These are phyloP conservation scores for Geotrichum klebahnii DNA, from an alignment of 1,139 yeast genomes.

Conservation along the genomic window DNA sequence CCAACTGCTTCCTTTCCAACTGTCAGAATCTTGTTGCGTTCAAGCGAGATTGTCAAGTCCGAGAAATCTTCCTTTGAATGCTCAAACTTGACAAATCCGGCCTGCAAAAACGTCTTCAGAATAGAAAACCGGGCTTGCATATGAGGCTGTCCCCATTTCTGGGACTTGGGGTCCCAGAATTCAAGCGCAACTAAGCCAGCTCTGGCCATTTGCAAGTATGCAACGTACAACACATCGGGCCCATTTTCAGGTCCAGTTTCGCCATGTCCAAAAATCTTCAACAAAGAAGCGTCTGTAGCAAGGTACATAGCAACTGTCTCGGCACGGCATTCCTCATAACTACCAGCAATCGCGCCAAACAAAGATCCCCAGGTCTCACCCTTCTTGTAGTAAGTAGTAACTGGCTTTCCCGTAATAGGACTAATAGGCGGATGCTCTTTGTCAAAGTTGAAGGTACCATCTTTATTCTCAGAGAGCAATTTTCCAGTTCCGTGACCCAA, in stretches of 20 bases:
- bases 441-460: slow-evolving; percentile 70
- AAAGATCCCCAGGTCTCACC: slow-evolving; percentile 89
- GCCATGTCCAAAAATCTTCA: slow-evolving; percentile 67
- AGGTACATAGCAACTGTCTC: slow-evolving; percentile 83
- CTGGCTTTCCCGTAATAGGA: slow-evolving; percentile 52
- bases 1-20: slow-evolving; percentile 72
- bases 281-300: slow-evolving; percentile 61
- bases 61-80: slow-evolving; percentile 48
- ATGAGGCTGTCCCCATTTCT: slow-evolving; percentile 94
- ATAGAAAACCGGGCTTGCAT: slow-evolving; percentile 90
- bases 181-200: slow-evolving; percentile 81
- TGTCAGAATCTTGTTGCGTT: slow-evolving; percentile 56
- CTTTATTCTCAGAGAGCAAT: slow-evolving; percentile 59
- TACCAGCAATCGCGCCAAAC: slow-evolving; percentile 76
- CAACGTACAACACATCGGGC: slow-evolving; percentile 59
- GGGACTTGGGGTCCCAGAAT: slow-evolving; percentile 75
- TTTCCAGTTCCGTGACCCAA: slow-evolving; percentile 93
- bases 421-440: slow-evolving; percentile 54
- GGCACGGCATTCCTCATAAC: slow-evolving; percentile 90
- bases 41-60: slow-evolving; percentile 59
- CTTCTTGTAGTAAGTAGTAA: slow-evolving; percentile 63
- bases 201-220: slow-evolving; percentile 77
- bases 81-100: slow-evolving; percentile 55
- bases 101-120: slow-evolving; percentile 66
- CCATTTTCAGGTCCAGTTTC: slow-evolving; percentile 45